These are phyloP conservation scores for Friedmanniomyces endolithicus DNA, from an alignment of 495 filamentous ascomycete genomes.

Conservation along the genomic window DNA sequence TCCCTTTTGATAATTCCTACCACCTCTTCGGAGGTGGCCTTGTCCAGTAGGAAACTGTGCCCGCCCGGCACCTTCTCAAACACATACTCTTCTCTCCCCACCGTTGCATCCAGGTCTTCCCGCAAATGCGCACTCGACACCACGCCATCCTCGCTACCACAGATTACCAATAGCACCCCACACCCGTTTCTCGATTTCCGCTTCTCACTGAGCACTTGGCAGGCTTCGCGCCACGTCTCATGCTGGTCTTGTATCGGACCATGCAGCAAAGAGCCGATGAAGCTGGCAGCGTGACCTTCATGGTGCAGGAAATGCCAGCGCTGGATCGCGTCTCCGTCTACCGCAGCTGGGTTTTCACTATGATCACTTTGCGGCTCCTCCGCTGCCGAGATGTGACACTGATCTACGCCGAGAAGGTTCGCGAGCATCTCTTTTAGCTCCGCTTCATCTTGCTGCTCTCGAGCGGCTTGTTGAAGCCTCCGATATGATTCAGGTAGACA, in stretches of 20 bases:
- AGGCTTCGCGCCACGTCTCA: background rate
- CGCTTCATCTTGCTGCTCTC: background rate
- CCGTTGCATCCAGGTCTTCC: background rate
- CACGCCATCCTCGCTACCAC: background rate
- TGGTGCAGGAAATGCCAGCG: background rate
- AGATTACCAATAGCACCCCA: background rate
- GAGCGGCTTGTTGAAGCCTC: background rate
- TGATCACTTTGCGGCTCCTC: background rate
- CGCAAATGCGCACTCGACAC: background rate
- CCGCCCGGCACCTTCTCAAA: background rate
- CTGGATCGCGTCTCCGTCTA: background rate
- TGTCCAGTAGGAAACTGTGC: background rate
- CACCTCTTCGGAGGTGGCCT: background rate
- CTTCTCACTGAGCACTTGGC: background rate
- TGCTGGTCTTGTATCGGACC: background rate
- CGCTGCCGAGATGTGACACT: background rate
- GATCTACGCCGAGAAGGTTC: background rate
- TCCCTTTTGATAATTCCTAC: background rate
- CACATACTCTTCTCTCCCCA: background rate
- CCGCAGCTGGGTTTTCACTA: background rate
- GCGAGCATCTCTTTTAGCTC: background rate
- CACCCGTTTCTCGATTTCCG: background rate
- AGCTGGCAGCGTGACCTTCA: background rate
- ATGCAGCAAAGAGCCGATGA: background rate
- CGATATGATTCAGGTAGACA: constrained; percentile 18